These are phyloP conservation scores for Epichloe elymi DNA, from an alignment of 2,329 filamentous ascomycete genomes.

Conservation along the genomic window DNA sequence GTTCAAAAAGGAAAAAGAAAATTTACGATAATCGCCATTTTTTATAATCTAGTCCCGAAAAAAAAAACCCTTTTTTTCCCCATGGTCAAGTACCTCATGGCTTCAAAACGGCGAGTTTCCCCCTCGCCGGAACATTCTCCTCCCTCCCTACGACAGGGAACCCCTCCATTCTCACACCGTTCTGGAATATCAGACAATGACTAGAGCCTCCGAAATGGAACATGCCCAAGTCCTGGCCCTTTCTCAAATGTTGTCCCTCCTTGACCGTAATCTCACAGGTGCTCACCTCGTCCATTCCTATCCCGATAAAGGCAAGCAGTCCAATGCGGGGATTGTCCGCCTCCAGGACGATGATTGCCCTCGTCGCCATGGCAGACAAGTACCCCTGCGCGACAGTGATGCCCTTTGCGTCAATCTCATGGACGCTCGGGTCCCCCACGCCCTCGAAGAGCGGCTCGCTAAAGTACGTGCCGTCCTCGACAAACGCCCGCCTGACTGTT, in stretches of 20 bases:
- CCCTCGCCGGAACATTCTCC: conserved; percentile 26
- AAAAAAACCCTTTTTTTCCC: neutral
- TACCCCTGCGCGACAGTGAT: conserved; percentile 49
- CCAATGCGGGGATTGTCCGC: conserved; percentile 55
- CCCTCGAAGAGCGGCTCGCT: conserved; percentile 38
- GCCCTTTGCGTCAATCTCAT: conserved; percentile 27
- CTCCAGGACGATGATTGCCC: conserved; percentile 57
- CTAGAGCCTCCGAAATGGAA: conserved; percentile 69
- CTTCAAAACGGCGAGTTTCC: conserved; percentile 22
- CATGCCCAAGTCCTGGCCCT: conserved; percentile 64
- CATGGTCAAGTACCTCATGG: neutral
- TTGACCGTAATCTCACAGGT: conserved; percentile 58
- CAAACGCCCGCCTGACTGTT: conserved; percentile 41
- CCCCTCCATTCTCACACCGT: conserved; percentile 34
- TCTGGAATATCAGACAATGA: conserved; percentile 54
- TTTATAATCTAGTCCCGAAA: neutral
- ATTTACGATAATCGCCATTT: neutral
- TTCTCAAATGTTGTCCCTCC: conserved; percentile 50
- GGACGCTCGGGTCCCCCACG: conserved; percentile 13
- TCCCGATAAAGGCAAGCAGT: conserved; percentile 54
- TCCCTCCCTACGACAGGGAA: conserved; percentile 22
- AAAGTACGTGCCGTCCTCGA: conserved; percentile 55
- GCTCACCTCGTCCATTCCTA: conserved; percentile 68
- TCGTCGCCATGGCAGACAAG: conserved; percentile 51
- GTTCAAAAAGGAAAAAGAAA: too few species aligned